Conservation (phyloP, 2,329 filamentous ascomycete genomes). For the Fusarium stilboides region DNA sequence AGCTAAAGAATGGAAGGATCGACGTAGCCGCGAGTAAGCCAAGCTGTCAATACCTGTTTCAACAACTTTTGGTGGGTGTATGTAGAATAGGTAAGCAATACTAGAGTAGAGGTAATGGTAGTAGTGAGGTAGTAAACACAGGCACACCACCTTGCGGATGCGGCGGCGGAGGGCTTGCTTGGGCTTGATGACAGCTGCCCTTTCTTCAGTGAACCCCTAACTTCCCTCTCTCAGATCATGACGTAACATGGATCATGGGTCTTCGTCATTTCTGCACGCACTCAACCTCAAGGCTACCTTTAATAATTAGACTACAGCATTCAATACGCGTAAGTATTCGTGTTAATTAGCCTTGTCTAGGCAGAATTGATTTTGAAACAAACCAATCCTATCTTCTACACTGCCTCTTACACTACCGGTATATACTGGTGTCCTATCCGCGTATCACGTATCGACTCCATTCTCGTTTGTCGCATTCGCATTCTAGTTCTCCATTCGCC, state of each 20-base stretch:
- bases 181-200: constrained; percentile 20
- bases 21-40: constrained; percentile 26
- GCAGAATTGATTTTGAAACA: not conserved
- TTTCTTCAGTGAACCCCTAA: constrained; percentile 29
- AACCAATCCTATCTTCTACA: not conserved
- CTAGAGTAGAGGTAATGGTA: too few species aligned
- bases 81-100: too few species aligned
- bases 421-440: constrained; percentile 6
- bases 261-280: constrained; percentile 35
- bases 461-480: constrained; percentile 11
- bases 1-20: constrained; percentile 19
- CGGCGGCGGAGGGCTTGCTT: constrained; percentile 6
- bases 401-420: not conserved
- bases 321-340: not conserved
- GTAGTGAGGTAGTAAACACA: not conserved
- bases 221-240: constrained; percentile 9
- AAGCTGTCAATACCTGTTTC: constrained; percentile 36
- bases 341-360: not conserved
- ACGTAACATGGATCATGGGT: constrained; percentile 26
- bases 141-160: constrained; percentile 6
- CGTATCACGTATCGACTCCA: constrained; percentile 22
- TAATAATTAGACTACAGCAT: not conserved
- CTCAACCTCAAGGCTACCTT: constrained; percentile 5
- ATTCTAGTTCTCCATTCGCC: constrained; percentile 17
- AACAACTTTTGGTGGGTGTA: not conserved